phyloP scores from a whole-genome alignment of 192 early-diverging fungal species.

The Phlyctochytrium planicorne region DNA sequence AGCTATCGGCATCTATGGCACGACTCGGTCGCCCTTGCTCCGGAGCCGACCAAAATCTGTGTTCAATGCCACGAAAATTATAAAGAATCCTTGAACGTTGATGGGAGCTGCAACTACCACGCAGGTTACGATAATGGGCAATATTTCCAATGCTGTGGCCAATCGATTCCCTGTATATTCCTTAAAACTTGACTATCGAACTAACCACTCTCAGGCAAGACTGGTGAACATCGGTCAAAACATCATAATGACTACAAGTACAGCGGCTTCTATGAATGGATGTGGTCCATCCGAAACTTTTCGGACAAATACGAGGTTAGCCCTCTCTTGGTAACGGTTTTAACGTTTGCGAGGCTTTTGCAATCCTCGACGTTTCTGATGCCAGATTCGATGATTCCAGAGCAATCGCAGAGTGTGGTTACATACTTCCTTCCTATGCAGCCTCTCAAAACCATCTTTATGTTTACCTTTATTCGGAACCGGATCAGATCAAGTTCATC shows the following conservation, averaged over 20 bases:
- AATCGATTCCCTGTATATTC: not conserved
- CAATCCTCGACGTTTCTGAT: not conserved
- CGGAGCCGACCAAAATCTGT: not conserved
- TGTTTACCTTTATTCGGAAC: not conserved
- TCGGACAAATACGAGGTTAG: not conserved
- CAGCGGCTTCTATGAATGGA: conserved; percentile 11
- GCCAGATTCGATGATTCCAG: not conserved
- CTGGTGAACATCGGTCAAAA: conserved; percentile 2
- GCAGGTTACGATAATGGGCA: not conserved
- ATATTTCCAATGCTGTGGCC: not conserved
- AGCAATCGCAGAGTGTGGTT: not conserved
- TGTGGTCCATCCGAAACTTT: not conserved
- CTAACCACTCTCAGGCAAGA: not conserved
- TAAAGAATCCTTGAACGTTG: not conserved
- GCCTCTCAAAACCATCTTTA: not conserved
- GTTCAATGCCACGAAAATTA: not conserved
- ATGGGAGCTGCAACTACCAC: not conserved
- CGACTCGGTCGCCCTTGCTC: not conserved
- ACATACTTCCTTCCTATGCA: not conserved
- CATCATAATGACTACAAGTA: conserved; percentile 25
- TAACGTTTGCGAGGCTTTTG: not conserved
- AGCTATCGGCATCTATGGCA: not conserved
- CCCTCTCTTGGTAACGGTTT: not conserved
- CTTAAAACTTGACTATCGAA: no score
- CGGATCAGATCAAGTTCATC: not conserved